phyloP scores from a whole-genome alignment of 306 rosid genomes.

The Prunus dulcis region DNA sequence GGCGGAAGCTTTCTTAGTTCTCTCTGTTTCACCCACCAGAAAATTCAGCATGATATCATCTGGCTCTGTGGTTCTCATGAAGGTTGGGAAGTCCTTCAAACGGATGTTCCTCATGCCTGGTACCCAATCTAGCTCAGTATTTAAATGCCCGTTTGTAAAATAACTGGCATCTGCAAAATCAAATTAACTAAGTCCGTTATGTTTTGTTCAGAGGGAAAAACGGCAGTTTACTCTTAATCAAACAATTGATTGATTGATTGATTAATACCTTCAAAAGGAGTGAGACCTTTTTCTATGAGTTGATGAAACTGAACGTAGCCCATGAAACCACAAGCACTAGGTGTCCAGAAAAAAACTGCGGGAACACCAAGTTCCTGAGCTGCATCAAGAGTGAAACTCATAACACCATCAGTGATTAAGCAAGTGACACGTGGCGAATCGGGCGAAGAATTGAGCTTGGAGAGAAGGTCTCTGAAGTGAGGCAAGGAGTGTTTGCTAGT shows the following conservation, averaged over 20 bases:
- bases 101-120: slow-evolving; percentile 56
- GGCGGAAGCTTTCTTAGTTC: slow-evolving; percentile 46
- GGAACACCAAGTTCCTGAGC: slow-evolving; percentile 35
- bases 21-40: neutral
- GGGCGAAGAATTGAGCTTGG: neutral
- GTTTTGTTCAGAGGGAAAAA: no score
- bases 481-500: slow-evolving; percentile 25
- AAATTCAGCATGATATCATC: slow-evolving; percentile 38
- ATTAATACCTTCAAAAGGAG: slow-evolving; percentile 36
- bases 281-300: slow-evolving; percentile 29
- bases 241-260: neutral
- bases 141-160: slow-evolving; percentile 50
- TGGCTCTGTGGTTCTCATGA: slow-evolving; percentile 54
- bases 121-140: slow-evolving; percentile 51
- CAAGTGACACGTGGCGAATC: neutral
- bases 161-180: slow-evolving; percentile 41
- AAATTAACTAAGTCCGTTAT: neutral
- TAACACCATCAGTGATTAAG: neutral
- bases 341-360: slow-evolving; percentile 28
- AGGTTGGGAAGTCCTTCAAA: slow-evolving; percentile 47
- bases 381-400: slow-evolving; percentile 7
- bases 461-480: slow-evolving; percentile 37
- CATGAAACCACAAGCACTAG: slow-evolving; percentile 40
- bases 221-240: no score
- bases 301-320: slow-evolving; percentile 27